These are phyloP conservation scores for Inga laurina DNA, from an alignment of 306 rosid species.

Conservation along the genomic window DNA sequence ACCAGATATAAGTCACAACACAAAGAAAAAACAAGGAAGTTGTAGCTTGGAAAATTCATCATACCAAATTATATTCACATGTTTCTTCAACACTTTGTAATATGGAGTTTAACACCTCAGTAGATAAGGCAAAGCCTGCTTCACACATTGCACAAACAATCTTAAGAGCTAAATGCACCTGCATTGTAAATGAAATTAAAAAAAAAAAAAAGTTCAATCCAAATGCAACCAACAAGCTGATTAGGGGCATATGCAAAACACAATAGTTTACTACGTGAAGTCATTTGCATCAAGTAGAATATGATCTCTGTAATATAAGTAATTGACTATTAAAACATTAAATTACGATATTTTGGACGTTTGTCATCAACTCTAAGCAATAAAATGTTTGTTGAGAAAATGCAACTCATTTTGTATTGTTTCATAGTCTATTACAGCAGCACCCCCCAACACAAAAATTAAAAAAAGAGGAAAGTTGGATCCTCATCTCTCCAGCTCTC, in stretches of 20 bases:
- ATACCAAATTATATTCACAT: conserved; percentile 72
- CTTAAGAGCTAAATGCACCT: conserved; percentile 77
- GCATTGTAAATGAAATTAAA: conserved; percentile 22
- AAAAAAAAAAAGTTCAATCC: neutral
- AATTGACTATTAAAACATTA: neutral
- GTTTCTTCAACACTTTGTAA: conserved; percentile 54
- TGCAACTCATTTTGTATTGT: neutral
- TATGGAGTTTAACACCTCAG: conserved; percentile 48
- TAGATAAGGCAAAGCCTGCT: conserved; percentile 55
- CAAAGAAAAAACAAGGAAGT: conserved; percentile 6
- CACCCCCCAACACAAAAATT: neutral
- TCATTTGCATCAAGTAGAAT: conserved; percentile 6
- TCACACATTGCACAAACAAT: conserved; percentile 65
- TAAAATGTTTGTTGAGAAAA: neutral
- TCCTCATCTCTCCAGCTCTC: neutral
- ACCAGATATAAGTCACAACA: conserved; percentile 15
- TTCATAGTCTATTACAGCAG: neutral
- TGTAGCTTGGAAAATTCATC: conserved; percentile 21
- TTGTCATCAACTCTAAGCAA: neutral
- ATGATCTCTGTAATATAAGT: neutral
- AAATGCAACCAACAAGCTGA: conserved; percentile 15
- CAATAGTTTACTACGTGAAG: neutral
- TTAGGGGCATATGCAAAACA: conserved; percentile 8
- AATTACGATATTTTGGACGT: neutral
- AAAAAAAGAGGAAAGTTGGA: no score